A percentile compares a stretch with the other conserved stretches of the same genome.
Conservation (phyloP, 2,329 filamentous ascomycete species). For the Cladobotryum mycophilum region DNA sequence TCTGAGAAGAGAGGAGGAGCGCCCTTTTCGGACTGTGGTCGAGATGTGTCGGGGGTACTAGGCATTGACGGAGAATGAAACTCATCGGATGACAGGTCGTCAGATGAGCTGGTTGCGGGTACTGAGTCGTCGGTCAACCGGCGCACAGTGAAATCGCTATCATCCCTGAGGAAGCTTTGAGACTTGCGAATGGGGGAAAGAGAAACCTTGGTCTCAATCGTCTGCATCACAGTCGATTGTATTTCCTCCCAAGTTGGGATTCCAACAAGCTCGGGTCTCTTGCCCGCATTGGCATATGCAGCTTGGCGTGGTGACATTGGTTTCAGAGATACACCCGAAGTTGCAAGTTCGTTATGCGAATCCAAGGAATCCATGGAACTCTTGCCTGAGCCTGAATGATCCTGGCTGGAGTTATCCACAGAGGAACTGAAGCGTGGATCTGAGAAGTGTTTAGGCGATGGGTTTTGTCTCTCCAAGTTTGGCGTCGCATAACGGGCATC, state of each 20-base stretch:
- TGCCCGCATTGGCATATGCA: neutral
- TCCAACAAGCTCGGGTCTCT: slow-evolving; percentile 5
- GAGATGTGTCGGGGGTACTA: slow-evolving; percentile 35
- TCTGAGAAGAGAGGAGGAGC: slow-evolving; percentile 16
- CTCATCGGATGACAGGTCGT: slow-evolving; percentile 34
- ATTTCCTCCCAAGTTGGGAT: slow-evolving; percentile 16
- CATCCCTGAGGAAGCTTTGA: slow-evolving; percentile 8
- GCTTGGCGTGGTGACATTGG: neutral
- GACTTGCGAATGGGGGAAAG: slow-evolving; percentile 11
- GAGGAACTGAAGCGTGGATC: neutral
- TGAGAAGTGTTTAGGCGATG: neutral
- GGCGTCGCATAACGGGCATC: neutral
- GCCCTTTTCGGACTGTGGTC: slow-evolving; percentile 34
- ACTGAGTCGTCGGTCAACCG: slow-evolving; percentile 4
- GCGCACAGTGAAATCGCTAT: slow-evolving; percentile 12
- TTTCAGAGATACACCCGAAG: slow-evolving; percentile 4
- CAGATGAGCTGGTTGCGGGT: slow-evolving; percentile 26
- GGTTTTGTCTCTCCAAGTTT: neutral
- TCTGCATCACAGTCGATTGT: slow-evolving; percentile 15
- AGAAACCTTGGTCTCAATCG: slow-evolving; percentile 15
- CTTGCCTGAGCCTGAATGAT: neutral
- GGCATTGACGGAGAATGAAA: slow-evolving; percentile 28
- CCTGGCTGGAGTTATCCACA: neutral
- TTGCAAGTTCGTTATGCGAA: neutral
- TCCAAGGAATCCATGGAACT: neutral